Conservation (phyloP, 768 basidiomycete species). For the Pisolithus marmoratus region DNA sequence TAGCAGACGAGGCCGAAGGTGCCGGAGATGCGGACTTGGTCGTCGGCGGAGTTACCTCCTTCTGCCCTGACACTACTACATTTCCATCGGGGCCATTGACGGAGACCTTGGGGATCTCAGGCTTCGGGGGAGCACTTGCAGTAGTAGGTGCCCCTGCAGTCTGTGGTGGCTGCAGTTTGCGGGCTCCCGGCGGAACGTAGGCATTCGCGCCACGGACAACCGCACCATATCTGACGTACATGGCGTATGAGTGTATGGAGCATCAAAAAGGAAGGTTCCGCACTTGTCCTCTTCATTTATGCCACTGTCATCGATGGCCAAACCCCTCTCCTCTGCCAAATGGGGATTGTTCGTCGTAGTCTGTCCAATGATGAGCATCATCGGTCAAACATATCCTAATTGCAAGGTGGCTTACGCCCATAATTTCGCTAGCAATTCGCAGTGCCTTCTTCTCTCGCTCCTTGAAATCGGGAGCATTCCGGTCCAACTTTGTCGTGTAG, state of each 20-base stretch:
- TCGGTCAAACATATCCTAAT: conserved; percentile 2
- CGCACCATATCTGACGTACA: conserved; percentile 69
- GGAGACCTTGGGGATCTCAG: conserved; percentile 66
- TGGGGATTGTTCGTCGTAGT: conserved; percentile 69
- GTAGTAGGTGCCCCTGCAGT: conserved; percentile 25
- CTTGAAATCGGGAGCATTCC: conserved; percentile 77
- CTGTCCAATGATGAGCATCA: conserved; percentile 32
- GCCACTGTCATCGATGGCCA: conserved; percentile 61
- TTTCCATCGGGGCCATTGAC: conserved; percentile 75
- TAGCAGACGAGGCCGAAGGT: conserved; percentile 38
- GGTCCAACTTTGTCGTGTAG: conserved; percentile 93
- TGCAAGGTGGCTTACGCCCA: conserved; percentile 51
- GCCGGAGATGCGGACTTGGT: conserved; percentile 63
- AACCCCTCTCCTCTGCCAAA: conserved; percentile 80
- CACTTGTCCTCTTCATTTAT: conserved; percentile 96
- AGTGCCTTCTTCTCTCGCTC: conserved; percentile 85
- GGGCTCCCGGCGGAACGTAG: conserved; percentile 91
- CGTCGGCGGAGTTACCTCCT: conserved; percentile 38
- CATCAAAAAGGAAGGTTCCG: conserved; percentile 20
- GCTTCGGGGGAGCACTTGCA: conserved; percentile 22
- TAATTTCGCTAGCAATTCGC: conserved; percentile 86
- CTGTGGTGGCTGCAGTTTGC: conserved; percentile 35
- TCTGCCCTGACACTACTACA: conserved; percentile 36
- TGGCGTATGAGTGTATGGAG: conserved; percentile 13
- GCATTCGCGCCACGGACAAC: conserved; percentile 85